phyloP scores from a whole-genome alignment of 305 asterid species.

The Solanum hybrid region DNA sequence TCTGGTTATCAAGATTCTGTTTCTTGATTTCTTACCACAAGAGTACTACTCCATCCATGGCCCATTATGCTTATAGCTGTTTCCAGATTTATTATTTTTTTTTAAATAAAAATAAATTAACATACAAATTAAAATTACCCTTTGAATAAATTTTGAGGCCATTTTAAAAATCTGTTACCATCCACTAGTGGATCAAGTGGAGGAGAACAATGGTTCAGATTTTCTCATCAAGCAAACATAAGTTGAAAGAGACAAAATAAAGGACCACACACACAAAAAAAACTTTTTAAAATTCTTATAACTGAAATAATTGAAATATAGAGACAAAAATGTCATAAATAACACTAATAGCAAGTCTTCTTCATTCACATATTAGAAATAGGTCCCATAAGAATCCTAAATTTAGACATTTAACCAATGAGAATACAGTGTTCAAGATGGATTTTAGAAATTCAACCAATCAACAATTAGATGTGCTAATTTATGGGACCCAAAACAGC shows the following conservation, averaged over 20 bases:
- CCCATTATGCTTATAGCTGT: background rate
- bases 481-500: slow-evolving; percentile 18
- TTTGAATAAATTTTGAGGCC: background rate
- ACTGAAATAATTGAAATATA: slow-evolving; percentile 24
- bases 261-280: slow-evolving; percentile 25
- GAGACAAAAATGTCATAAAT: slow-evolving; percentile 16
- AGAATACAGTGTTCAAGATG: slow-evolving; percentile 26
- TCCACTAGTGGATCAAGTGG: slow-evolving; percentile 22
- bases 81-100: background rate
- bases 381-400: slow-evolving; percentile 42
- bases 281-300: background rate
- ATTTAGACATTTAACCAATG: slow-evolving; percentile 31
- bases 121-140: background rate
- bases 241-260: background rate
- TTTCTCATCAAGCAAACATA: background rate
- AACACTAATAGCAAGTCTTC: background rate
- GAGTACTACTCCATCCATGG: slow-evolving; percentile 4
- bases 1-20: background rate
- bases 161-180: slow-evolving; percentile 6
- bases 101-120: no score
- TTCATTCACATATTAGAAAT: background rate
- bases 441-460: slow-evolving; percentile 27
- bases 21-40: slow-evolving; percentile 3
- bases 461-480: slow-evolving; percentile 19
- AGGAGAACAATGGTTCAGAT: slow-evolving; percentile 9